Conservation (phyloP, 2,329 filamentous ascomycete genomes). For the Penicillium glabrum region DNA sequence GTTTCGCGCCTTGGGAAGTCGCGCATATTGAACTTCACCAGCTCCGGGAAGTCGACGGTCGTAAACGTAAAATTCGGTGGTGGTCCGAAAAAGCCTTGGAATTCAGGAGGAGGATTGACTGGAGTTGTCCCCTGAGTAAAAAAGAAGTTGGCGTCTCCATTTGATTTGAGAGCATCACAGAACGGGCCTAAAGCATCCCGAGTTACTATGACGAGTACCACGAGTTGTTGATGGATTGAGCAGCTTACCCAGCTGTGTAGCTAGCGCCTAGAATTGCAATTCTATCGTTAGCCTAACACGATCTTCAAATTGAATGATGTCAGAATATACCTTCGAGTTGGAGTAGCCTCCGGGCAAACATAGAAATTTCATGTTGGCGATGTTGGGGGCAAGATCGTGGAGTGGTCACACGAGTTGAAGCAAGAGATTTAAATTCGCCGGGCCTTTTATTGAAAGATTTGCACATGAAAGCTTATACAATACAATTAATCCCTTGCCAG, state of each 20-base stretch:
- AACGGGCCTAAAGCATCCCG: constrained; percentile 12
- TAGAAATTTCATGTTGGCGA: constrained; percentile 20
- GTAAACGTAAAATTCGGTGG: constrained; percentile 22
- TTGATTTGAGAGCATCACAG: constrained; percentile 14
- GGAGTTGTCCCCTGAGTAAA: constrained; percentile 18
- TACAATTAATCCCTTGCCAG: constrained; percentile 7
- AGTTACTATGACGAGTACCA: background rate
- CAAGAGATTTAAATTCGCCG: background rate
- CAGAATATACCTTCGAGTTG: constrained; percentile 17
- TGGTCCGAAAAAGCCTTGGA: constrained; percentile 21
- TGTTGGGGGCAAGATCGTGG: background rate
- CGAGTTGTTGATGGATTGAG: background rate
- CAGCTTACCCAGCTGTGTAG: constrained; percentile 18
- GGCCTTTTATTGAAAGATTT: background rate
- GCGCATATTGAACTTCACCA: constrained; percentile 12
- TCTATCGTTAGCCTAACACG: background rate
- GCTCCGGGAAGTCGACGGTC: constrained; percentile 4
- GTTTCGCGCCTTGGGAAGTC: constrained; percentile 20
- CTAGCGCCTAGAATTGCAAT: constrained; percentile 9
- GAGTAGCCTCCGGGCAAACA: constrained; percentile 22
- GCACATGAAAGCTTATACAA: constrained; percentile 3
- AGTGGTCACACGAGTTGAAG: background rate
- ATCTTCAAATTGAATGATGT: background rate
- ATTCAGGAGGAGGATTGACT: constrained; percentile 10
- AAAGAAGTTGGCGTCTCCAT: constrained; percentile 14